Conservation (phyloP, 345 rosid species). For the Hevea brasiliensis region DNA sequence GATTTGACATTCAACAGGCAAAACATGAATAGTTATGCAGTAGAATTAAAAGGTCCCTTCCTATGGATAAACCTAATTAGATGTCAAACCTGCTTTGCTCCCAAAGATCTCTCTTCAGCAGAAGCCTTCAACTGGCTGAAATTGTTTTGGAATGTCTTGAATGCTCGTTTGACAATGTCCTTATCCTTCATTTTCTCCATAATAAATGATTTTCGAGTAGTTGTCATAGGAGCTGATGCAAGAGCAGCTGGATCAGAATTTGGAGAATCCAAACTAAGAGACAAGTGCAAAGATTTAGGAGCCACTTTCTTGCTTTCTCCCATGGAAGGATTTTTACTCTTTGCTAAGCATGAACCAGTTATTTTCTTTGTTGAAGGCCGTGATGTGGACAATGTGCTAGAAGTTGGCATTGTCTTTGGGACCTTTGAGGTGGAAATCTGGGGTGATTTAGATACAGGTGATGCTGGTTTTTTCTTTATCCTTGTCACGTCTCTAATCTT, state of each 20-base stretch:
- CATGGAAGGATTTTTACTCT: conserved; percentile 34
- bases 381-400: conserved; percentile 37
- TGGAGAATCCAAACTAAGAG: conserved; percentile 54
- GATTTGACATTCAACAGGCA: background rate
- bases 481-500: conserved; percentile 31
- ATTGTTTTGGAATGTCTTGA: conserved; percentile 72
- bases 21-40: background rate
- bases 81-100: conserved; percentile 52
- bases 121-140: conserved; percentile 45
- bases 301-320: conserved; percentile 53
- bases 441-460: conserved; percentile 40
- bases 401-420: conserved; percentile 48
- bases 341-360: conserved; percentile 31
- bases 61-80: background rate
- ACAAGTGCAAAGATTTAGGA: conserved; percentile 74
- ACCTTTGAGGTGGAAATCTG: conserved; percentile 49
- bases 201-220: conserved; percentile 60
- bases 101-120: conserved; percentile 40
- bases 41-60: conserved; percentile 11
- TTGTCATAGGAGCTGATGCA: conserved; percentile 34
- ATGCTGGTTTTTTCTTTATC: conserved; percentile 36
- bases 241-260: conserved; percentile 39
- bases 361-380: conserved; percentile 41
- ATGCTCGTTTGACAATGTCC: conserved; percentile 84
- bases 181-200: conserved; percentile 96